A percentile compares a stretch with the other conserved stretches of the same genome.
Evolutionary conservation across 345 rosid genomes (phyloP).

Genomic region (Turritis glabra): DNA sequence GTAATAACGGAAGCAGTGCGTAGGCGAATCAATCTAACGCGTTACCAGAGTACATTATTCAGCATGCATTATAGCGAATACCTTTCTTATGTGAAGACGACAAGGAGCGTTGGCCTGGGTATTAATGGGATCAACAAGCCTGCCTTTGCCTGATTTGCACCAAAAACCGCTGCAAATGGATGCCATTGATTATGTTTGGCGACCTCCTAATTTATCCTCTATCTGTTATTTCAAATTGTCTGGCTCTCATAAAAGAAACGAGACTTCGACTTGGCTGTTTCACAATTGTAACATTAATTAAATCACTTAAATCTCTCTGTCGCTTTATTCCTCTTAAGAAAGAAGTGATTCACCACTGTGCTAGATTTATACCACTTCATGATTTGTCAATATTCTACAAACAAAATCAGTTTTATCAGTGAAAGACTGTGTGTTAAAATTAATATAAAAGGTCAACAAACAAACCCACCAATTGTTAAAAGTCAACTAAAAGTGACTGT

Average conservation of each 20-base stretch:
- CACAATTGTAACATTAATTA: constrained; percentile 25
- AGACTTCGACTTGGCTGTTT: constrained; percentile 25
- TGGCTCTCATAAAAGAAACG: constrained; percentile 14
- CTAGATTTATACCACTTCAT: not conserved
- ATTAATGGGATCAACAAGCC: constrained; percentile 61
- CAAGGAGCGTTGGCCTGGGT: constrained; percentile 61
- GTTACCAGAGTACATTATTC: constrained; percentile 91
- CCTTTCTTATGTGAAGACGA: constrained; percentile 61
- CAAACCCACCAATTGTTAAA: not conserved
- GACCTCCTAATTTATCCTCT: constrained; percentile 24
- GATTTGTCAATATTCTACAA: not conserved
- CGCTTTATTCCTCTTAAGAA: not conserved
- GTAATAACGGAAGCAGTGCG: constrained; percentile 62
- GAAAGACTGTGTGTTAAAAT: not conserved
- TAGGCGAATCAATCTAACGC: constrained; percentile 72
- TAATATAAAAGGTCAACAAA: not conserved
- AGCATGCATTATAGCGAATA: constrained; percentile 82
- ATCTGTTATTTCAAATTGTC: constrained; percentile 29
- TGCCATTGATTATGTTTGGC: constrained; percentile 7
- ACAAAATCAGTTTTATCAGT: not conserved
- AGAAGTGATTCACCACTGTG: not conserved
- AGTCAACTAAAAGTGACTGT: not conserved
- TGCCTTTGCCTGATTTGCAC: constrained; percentile 41
- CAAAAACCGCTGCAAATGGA: constrained; percentile 13
- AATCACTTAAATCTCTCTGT: constrained; percentile 1